Evolutionary conservation across 1,284 basidiomycete genomes (phyloP).

Genomic region (Cutaneotrichosporon sp.): DNA sequence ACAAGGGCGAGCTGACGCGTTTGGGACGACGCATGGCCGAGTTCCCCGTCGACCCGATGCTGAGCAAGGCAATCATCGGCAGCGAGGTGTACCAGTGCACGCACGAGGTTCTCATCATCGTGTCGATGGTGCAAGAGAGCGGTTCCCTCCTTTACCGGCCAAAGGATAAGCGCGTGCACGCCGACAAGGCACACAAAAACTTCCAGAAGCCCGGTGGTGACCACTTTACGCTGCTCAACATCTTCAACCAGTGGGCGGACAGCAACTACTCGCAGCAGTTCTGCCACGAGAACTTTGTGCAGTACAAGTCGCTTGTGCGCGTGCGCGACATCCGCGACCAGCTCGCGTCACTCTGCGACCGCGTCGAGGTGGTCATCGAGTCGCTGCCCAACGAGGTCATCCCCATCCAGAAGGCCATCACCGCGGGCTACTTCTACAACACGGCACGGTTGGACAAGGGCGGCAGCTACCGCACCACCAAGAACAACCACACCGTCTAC

Average conservation of each 20-base stretch:
- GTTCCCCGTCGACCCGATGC: conserved; percentile 97
- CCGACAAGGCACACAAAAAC: conserved; percentile 94
- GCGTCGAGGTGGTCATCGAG: conserved; percentile 89
- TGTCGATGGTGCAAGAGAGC: conserved; percentile 96
- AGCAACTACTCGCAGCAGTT: conserved; percentile 90
- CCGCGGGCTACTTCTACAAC: conserved; percentile 95
- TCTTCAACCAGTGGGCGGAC: conserved; percentile 99
- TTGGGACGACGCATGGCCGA: conserved; percentile 97
- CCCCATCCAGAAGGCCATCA: conserved; percentile 91
- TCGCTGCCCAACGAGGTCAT: conserved; percentile 89
- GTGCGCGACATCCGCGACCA: conserved; percentile 96
- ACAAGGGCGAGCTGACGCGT: conserved; percentile 93
- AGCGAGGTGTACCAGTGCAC: conserved; percentile 95
- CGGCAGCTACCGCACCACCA: conserved; percentile 89
- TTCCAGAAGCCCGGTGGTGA: conserved; percentile 96
- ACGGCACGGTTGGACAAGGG: conserved; percentile 86
- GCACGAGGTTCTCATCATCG: conserved; percentile 96
- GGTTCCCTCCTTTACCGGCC: conserved; percentile 93
- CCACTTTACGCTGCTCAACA: conserved; percentile 94
- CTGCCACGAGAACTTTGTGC: conserved; percentile 95
- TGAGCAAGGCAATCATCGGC: conserved; percentile 93
- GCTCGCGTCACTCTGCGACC: conserved; percentile 89
- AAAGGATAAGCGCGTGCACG: conserved; percentile 94
- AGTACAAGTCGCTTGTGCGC: conserved; percentile 91
- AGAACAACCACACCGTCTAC: conserved; percentile 93